A percentile compares a stretch with the other conserved stretches of the same genome.
Evolutionary conservation across 2,329 filamentous ascomycete species (phyloP).

Genomic region (Neoarthrinium moseri): DNA sequence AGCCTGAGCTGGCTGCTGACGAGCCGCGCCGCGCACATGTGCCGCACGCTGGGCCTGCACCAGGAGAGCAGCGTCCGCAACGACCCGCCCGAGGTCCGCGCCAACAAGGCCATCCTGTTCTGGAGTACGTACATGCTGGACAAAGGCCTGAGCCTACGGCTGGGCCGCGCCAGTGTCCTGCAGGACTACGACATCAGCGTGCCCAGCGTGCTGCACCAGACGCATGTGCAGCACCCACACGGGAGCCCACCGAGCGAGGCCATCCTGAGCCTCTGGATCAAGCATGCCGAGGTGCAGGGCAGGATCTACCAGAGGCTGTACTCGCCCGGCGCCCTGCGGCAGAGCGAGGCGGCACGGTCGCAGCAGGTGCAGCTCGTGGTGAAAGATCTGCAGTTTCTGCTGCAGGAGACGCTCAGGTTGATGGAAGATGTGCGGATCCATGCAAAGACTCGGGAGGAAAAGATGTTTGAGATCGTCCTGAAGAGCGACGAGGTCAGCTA

Average conservation of each 20-base stretch:
- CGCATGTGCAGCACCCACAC: too few species aligned
- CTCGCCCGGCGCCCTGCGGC: slow-evolving; percentile 36
- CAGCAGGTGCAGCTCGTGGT: slow-evolving; percentile 30
- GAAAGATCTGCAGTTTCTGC: slow-evolving; percentile 30
- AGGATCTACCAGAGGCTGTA: slow-evolving; percentile 57
- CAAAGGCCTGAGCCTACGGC: slow-evolving; percentile 52
- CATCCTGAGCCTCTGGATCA: slow-evolving; percentile 47
- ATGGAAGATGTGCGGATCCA: slow-evolving; percentile 19
- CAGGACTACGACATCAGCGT: slow-evolving; percentile 57
- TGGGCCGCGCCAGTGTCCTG: slow-evolving; percentile 52
- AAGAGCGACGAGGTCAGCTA: slow-evolving; percentile 40
- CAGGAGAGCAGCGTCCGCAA: slow-evolving; percentile 22
- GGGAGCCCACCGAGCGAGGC: slow-evolving; percentile 28
- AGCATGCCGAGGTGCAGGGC: slow-evolving; percentile 52
- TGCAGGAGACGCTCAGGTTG: slow-evolving; percentile 23
- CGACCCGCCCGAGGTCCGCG: slow-evolving; percentile 22
- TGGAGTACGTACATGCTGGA: slow-evolving; percentile 59
- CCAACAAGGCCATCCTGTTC: slow-evolving; percentile 44
- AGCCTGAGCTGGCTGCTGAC: slow-evolving; percentile 29
- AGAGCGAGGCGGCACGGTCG: slow-evolving; percentile 29
- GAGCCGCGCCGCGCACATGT: slow-evolving; percentile 30
- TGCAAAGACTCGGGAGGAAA: slow-evolving; percentile 18
- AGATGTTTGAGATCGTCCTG: slow-evolving; percentile 32
- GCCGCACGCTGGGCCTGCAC: slow-evolving; percentile 29
- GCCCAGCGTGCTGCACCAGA: slow-evolving; percentile 29